Conservation (phyloP, 140 eudicot genomes). For the Anethum foeniculum region DNA sequence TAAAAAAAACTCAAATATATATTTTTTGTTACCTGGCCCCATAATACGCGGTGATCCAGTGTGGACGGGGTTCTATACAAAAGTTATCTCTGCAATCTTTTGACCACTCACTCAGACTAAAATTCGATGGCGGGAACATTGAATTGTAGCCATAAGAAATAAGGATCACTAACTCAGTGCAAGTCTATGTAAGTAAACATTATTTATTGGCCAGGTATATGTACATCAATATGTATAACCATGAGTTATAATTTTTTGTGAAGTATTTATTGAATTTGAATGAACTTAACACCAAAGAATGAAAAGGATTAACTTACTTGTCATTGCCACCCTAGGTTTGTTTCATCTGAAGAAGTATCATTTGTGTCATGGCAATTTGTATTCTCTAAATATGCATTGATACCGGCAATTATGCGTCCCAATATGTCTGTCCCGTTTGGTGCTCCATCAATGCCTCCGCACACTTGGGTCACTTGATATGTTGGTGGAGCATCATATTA, state of each 20-base stretch:
- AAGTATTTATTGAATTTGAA: background rate
- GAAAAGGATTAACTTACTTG: conserved; percentile 35
- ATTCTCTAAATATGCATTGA: conserved; percentile 13
- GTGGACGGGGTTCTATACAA: conserved; percentile 64
- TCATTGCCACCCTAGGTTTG: conserved; percentile 54
- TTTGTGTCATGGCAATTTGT: conserved; percentile 28
- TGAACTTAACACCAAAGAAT: background rate
- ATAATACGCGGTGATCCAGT: conserved; percentile 70
- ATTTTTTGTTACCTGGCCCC: conserved; percentile 51
- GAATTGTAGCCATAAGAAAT: conserved; percentile 39
- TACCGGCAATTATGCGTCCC: background rate
- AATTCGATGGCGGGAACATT: conserved; percentile 57
- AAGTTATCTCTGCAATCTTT: conserved; percentile 23
- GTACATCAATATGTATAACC: background rate
- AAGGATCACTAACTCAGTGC: conserved; percentile 71
- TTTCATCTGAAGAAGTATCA: conserved; percentile 9
- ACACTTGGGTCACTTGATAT: conserved; percentile 43
- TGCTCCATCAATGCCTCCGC: conserved; percentile 57
- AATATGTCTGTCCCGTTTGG: background rate
- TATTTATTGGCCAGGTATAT: background rate
- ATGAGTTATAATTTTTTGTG: background rate
- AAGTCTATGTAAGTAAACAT: conserved; percentile 23
- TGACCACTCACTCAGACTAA: conserved; percentile 6
- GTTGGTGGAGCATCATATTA: conserved; percentile 54
- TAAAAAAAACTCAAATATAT: background rate